Evolutionary conservation across 2,329 filamentous ascomycete genomes (phyloP), one percentile per base, ranked within the genome.

Genomic region (Cladosporium cucumerinum): DNA sequence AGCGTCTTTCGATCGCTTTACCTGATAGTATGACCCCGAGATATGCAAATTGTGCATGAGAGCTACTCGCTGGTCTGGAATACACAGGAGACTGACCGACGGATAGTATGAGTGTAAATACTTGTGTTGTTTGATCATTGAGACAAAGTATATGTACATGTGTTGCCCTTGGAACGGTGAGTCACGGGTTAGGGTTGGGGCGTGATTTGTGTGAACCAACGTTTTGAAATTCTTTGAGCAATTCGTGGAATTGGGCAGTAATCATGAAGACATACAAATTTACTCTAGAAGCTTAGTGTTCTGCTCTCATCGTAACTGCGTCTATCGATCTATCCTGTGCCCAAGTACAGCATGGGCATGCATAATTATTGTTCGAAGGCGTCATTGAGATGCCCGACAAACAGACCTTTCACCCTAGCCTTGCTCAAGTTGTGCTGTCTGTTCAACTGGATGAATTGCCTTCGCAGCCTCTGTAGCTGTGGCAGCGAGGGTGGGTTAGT

Each of bases 381-480:
- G 68, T 78, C 77, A 65, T 79, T 79, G 51, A 80, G 69, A 66
- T 80, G 80, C 57, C 78, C 78, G 36, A 80, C 72, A 66, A 80
- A 80, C 43, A 78, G 67, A 62, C 71, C 73, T 43, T 73, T 72
- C 32, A 80, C 73, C 57, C 79, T 71, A 23, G 69, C 69, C 65
- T 78, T 78, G 48, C 72, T 73, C 59, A 83, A 71, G 57, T 72
- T 78, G 69, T 93, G 73, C 82, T 90, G 72, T 79, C 92, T 82
- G 70, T 93, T 93, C 75, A 96, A 76, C 5, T 83, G 85, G 70
- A 94, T 87, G 78, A 91, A 96, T 57, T 92, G 90, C 71, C 92
- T 84, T 66, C 92, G 83, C 70, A 93, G 79, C 68, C 92, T 84
- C 78, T 96, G 92, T 69, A 96, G 79, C 74, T 92, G 89, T 10